phyloP scores from a whole-genome alignment of 495 filamentous ascomycete species.

The Penicillium lividum region DNA sequence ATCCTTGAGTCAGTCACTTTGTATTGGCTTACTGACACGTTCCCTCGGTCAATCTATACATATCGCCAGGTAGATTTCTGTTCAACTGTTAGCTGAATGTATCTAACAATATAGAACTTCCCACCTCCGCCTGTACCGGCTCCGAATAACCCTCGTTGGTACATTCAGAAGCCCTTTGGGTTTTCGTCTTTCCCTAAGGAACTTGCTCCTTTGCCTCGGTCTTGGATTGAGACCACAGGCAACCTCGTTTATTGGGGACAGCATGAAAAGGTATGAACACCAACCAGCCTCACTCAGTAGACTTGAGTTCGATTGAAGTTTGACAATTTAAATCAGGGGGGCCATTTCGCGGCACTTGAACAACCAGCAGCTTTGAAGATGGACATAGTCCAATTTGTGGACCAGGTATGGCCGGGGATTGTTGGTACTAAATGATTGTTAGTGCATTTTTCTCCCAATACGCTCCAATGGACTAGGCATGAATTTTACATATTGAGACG shows the following conservation, averaged over 20 bases:
- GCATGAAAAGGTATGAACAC: conserved; percentile 39
- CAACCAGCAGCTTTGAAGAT: conserved; percentile 51
- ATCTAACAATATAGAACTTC: conserved; percentile 17
- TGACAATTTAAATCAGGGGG: conserved; percentile 42
- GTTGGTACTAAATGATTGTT: not conserved
- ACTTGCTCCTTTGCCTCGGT: conserved; percentile 47
- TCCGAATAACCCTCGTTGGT: conserved; percentile 31
- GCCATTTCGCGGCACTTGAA: conserved; percentile 66
- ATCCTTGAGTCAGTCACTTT: conserved; percentile 60
- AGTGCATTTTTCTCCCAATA: not conserved
- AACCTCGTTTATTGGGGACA: conserved; percentile 50
- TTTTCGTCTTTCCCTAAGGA: conserved; percentile 60
- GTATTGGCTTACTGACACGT: conserved; percentile 67
- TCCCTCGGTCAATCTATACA: conserved; percentile 57
- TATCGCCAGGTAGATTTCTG: conserved; percentile 44
- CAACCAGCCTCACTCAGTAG: not conserved
- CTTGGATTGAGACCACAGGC: conserved; percentile 50
- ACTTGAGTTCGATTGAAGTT: not conserved
- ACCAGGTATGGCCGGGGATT: conserved; percentile 39
- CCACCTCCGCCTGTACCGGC: conserved; percentile 21
- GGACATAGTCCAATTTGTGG: conserved; percentile 60
- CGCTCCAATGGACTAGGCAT: not conserved
- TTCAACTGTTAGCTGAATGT: not conserved
- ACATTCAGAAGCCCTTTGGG: conserved; percentile 58
- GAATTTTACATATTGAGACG: not conserved